A percentile compares a stretch with the other conserved stretches of the same genome.
Evolutionary conservation across 2,329 filamentous ascomycete genomes (phyloP).

Genomic region (Canariomyces notabilis): DNA sequence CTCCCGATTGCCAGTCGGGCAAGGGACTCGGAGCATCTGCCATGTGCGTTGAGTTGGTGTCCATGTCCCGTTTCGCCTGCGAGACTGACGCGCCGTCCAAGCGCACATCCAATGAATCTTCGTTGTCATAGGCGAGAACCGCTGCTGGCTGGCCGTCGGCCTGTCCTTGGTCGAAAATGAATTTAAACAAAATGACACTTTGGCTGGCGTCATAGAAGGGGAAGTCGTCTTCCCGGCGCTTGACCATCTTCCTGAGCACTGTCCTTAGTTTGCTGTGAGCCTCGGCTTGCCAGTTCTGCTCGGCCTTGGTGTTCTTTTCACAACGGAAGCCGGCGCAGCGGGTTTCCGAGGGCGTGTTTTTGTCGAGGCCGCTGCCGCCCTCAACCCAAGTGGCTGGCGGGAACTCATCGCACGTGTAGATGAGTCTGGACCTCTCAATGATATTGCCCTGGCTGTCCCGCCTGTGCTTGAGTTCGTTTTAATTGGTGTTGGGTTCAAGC

Average conservation of each 20-base stretch:
- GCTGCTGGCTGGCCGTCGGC: too few species aligned
- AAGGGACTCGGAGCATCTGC: too few species aligned
- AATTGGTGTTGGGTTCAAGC: constrained; percentile 14
- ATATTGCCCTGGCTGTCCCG: not conserved
- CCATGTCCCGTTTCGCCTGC: too few species aligned
- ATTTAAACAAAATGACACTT: too few species aligned
- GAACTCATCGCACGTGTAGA: constrained; percentile 31
- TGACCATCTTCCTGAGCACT: not conserved
- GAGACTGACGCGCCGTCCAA: too few species aligned
- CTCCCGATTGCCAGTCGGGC: too few species aligned
- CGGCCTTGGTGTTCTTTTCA: constrained; percentile 13
- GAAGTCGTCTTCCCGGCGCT: not conserved
- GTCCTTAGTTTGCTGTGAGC: not conserved
- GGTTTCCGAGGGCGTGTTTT: constrained; percentile 4
- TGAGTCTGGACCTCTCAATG: constrained; percentile 14
- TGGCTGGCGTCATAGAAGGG: not conserved
- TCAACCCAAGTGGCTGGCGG: constrained; percentile 28
- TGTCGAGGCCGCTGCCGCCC: constrained; percentile 20
- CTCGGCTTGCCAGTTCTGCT: constrained; percentile 15
- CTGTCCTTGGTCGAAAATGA: too few species aligned
- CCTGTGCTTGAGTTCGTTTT: constrained; percentile 3
- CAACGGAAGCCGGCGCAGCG: constrained; percentile 19
- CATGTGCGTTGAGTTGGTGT: too few species aligned
- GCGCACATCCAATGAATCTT: too few species aligned
- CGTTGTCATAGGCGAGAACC: too few species aligned